Evolutionary conservation across 306 rosid genomes (phyloP).

Genomic region (Rosa lucieae): DNA sequence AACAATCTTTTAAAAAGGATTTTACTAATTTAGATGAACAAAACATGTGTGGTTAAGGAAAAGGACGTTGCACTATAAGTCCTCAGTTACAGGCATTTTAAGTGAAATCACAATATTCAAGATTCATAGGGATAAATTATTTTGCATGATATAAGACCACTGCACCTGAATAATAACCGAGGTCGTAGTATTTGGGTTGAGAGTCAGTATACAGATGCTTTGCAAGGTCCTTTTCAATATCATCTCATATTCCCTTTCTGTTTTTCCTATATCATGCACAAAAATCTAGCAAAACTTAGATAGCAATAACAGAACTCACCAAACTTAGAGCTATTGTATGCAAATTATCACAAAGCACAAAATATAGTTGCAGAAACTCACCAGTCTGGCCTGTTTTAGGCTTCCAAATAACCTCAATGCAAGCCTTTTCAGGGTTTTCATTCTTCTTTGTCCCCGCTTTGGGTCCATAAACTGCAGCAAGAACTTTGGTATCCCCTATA

Average conservation of each 20-base stretch:
- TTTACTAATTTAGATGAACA: neutral
- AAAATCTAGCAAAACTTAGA: neutral
- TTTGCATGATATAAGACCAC: neutral
- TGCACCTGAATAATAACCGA: conserved; percentile 68
- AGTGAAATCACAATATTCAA: neutral
- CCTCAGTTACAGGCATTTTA: neutral
- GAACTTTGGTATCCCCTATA: conserved; percentile 79
- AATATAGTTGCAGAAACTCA: conserved; percentile 14
- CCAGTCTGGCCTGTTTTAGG: conserved; percentile 87
- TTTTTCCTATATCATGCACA: conserved; percentile 48
- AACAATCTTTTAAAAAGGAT: too few relatives aligned
- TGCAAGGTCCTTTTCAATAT: conserved; percentile 72
- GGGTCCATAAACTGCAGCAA: conserved; percentile 85
- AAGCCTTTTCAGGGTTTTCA: conserved; percentile 89
- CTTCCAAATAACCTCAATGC: conserved; percentile 93
- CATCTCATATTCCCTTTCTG: conserved; percentile 86
- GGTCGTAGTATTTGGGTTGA: conserved; percentile 79
- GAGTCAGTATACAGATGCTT: conserved; percentile 67
- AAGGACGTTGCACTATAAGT: neutral
- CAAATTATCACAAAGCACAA: neutral
- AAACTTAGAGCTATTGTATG: neutral
- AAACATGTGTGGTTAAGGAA: neutral
- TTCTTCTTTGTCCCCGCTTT: conserved; percentile 86
- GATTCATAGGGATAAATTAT: neutral
- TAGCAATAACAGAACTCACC: neutral